These are phyloP conservation scores for Elasticomyces elasticus DNA, from an alignment of 495 filamentous ascomycete genomes.

Conservation along the genomic window DNA sequence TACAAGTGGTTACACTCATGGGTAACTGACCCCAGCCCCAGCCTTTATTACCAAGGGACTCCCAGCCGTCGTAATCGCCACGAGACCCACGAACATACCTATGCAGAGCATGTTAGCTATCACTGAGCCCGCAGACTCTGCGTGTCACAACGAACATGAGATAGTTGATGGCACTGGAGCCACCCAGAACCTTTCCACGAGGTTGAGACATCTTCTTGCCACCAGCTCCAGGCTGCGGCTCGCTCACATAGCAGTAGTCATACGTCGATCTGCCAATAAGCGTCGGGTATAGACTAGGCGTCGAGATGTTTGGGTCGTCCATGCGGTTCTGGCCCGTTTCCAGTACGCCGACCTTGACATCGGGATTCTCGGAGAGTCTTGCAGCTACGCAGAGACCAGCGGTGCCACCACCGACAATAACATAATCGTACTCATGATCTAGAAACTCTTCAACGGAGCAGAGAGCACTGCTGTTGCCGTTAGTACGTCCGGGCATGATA, in stretches of 20 bases:
- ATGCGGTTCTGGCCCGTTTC: slow-evolving; percentile 22
- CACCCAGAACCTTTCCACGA: slow-evolving; percentile 22
- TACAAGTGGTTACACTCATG: too few species aligned
- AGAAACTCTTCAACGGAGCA: slow-evolving; percentile 19
- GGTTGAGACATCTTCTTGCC: slow-evolving; percentile 18
- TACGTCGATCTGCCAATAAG: slow-evolving; percentile 21
- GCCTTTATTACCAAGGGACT: slow-evolving; percentile 13
- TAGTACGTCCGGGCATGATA: slow-evolving; percentile 4
- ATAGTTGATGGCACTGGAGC: slow-evolving; percentile 18
- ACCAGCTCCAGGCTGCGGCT: slow-evolving; percentile 4
- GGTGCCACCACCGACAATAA: slow-evolving; percentile 25
- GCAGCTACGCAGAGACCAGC: slow-evolving; percentile 24
- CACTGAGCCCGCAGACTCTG: too few species aligned
- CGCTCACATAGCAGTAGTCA: slow-evolving; percentile 20
- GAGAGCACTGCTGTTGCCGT: slow-evolving; percentile 10
- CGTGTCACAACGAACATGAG: too few species aligned
- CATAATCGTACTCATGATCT: slow-evolving; percentile 17
- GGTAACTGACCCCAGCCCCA: slow-evolving; percentile 16
- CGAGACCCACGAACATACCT: slow-evolving; percentile 21
- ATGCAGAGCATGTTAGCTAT: too few species aligned
- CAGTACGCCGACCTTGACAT: slow-evolving; percentile 22
- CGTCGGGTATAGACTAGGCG: slow-evolving; percentile 18
- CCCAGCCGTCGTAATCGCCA: slow-evolving; percentile 25
- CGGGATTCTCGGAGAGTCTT: slow-evolving; percentile 21
- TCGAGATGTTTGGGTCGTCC: slow-evolving; percentile 21